phyloP scores from a whole-genome alignment of 2,329 filamentous ascomycete species.

The Stachybotrys echinatus region DNA sequence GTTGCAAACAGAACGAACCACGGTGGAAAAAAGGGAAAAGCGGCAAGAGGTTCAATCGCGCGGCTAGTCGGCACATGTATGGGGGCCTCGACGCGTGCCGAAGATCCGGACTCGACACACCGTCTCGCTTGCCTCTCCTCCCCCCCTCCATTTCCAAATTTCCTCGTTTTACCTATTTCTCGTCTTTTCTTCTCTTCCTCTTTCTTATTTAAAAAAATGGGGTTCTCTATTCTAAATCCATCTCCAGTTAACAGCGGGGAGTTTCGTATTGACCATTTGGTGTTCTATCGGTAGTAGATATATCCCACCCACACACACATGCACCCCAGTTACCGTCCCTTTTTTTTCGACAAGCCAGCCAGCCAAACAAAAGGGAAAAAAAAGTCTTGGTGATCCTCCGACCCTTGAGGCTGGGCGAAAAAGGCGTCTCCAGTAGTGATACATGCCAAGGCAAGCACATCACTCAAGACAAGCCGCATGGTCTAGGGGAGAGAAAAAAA shows the following conservation, averaged over 20 bases:
- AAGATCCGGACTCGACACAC: not conserved
- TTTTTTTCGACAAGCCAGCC: too few relatives aligned
- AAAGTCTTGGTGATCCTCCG: not conserved
- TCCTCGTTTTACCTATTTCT: not conserved
- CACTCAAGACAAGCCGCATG: not conserved
- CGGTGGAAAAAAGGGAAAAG: too few relatives aligned
- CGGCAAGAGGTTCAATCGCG: not conserved
- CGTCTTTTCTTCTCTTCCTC: not conserved
- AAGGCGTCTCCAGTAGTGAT: not conserved
- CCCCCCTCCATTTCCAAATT: too few relatives aligned
- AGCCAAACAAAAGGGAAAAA: too few relatives aligned
- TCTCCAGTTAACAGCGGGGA: too few relatives aligned
- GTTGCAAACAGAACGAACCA: too few relatives aligned
- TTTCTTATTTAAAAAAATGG: not conserved
- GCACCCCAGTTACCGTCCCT: too few relatives aligned
- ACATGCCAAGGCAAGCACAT: not conserved
- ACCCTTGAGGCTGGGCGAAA: not conserved
- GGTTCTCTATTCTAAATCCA: too few relatives aligned
- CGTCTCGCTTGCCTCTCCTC: too few relatives aligned
- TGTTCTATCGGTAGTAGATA: too few relatives aligned
- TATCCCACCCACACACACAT: too few relatives aligned
- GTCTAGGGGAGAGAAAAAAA: not conserved
- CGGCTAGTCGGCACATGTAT: not conserved
- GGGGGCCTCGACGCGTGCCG: not conserved
- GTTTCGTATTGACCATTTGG: not conserved